A percentile compares a stretch with the other conserved stretches of the same genome.
Evolutionary conservation across 2,329 filamentous ascomycete species (phyloP).

Genomic region (Ophiostoma populinum): DNA sequence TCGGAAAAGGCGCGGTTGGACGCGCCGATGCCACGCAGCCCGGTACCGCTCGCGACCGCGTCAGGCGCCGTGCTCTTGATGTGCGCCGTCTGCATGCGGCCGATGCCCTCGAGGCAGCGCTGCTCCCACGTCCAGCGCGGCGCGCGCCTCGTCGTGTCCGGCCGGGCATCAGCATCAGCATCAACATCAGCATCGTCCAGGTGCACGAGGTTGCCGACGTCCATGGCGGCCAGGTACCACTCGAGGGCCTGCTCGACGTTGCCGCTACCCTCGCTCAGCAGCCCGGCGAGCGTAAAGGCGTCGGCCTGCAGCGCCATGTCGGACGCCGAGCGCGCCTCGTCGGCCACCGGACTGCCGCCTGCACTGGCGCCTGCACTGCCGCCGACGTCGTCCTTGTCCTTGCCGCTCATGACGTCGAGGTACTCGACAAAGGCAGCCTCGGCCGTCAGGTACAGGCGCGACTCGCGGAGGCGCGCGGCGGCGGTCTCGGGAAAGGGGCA

Average conservation of each 20-base stretch:
- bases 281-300: conserved; percentile 20
- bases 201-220: background rate
- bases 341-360: background rate
- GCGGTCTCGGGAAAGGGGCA: background rate
- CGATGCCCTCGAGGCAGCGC: conserved; percentile 17
- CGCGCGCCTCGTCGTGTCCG: background rate
- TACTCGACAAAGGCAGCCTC: conserved; percentile 13
- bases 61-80: conserved; percentile 1
- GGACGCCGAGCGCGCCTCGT: background rate
- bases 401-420: too few species aligned
- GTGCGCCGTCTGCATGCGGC: conserved; percentile 12
- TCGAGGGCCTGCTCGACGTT: conserved; percentile 15
- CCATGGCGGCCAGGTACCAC: conserved; percentile 11
- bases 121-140: conserved; percentile 21
- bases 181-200: background rate
- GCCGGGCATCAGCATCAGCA: too few species aligned
- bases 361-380: too few species aligned
- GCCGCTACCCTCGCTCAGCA: conserved; percentile 12
- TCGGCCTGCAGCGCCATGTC: conserved; percentile 15
- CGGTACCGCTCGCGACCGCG: too few species aligned
- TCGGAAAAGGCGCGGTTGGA: too few species aligned
- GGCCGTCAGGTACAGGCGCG: conserved; percentile 12
- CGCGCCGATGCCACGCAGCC: too few species aligned
- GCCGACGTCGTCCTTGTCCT: background rate
- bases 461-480: conserved; percentile 3